These are phyloP conservation scores for Trypanosoma cruzi DNA, from an alignment of 208 protist species.

Conservation along the genomic window DNA sequence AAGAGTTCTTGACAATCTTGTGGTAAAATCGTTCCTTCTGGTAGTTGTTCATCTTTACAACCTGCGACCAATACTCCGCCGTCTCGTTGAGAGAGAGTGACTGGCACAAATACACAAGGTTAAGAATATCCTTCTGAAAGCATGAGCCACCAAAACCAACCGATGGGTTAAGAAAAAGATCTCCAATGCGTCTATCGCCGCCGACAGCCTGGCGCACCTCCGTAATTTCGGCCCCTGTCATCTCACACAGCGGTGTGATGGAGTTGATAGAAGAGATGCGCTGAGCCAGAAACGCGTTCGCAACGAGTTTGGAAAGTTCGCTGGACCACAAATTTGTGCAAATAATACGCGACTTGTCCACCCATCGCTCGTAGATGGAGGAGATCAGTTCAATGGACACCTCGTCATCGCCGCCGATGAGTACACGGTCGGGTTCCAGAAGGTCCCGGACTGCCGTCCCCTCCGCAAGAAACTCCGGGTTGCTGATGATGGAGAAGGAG, in stretches of 20 bases:
- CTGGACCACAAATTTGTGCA: conserved; percentile 96
- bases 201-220: conserved; percentile 84
- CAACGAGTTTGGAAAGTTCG: conserved; percentile 97
- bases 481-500: conserved; percentile 95
- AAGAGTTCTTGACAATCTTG: conserved; percentile 88
- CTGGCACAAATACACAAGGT: conserved; percentile 96
- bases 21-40: conserved; percentile 94
- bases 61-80: conserved; percentile 95
- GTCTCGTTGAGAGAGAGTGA: conserved; percentile 91
- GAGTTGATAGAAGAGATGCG: conserved; percentile 98
- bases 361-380: conserved; percentile 91
- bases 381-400: conserved; percentile 61
- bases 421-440: conserved; percentile 94
- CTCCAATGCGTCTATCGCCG: conserved; percentile 93
- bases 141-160: conserved; percentile 95
- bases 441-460: conserved; percentile 91
- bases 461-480: conserved; percentile 98
- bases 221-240: conserved; percentile 84
- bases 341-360: conserved; percentile 91
- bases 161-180: conserved; percentile 93
- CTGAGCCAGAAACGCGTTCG: conserved; percentile 98
- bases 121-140: conserved; percentile 98
- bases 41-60: conserved; percentile 97
- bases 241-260: conserved; percentile 94
- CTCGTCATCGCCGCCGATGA: conserved; percentile 93